Conservation (phyloP, 352 stramenopile genomes). For the Phytopythium aichiense region DNA sequence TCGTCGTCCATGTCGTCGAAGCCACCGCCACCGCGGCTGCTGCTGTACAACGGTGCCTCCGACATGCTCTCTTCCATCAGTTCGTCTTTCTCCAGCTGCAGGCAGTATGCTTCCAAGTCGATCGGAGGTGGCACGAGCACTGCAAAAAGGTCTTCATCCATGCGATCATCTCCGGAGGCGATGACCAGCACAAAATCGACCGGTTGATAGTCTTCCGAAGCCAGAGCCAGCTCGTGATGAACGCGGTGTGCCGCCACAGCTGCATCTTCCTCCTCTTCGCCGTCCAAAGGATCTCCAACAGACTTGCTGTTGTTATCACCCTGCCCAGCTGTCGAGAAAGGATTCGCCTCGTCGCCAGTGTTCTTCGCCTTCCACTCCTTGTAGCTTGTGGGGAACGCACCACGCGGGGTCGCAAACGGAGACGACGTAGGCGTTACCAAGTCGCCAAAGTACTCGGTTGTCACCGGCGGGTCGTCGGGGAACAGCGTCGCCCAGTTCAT, state of each 20-base stretch:
- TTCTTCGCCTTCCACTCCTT: slow-evolving; percentile 10
- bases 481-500: slow-evolving; percentile 74
- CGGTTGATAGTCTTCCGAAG: slow-evolving; percentile 22
- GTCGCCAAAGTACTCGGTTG: slow-evolving; percentile 73
- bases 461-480: slow-evolving; percentile 56
- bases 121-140: slow-evolving; percentile 76
- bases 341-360: slow-evolving; percentile 5
- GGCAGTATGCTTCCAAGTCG: slow-evolving; percentile 76
- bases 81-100: slow-evolving; percentile 70
- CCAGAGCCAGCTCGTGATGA: slow-evolving; percentile 15
- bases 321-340: background rate
- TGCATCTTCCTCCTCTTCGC: slow-evolving; percentile 6
- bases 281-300: slow-evolving; percentile 12
- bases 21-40: slow-evolving; percentile 8
- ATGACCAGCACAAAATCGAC: slow-evolving; percentile 87
- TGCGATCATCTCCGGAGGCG: slow-evolving; percentile 74
- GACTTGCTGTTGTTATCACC: slow-evolving; percentile 9
- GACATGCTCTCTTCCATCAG: slow-evolving; percentile 15
- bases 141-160: slow-evolving; percentile 80
- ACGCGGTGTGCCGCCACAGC: background rate
- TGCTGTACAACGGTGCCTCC: slow-evolving; percentile 2
- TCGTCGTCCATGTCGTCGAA: slow-evolving; percentile 1
- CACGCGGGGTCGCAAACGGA: slow-evolving; percentile 43
- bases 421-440: slow-evolving; percentile 34
- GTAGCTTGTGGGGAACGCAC: slow-evolving; percentile 15